Percentiles rank a stretch among this genome's conserved stretches.
Evolutionary conservation across 768 basidiomycete species (phyloP).

Genomic region (Imleria badia): DNA sequence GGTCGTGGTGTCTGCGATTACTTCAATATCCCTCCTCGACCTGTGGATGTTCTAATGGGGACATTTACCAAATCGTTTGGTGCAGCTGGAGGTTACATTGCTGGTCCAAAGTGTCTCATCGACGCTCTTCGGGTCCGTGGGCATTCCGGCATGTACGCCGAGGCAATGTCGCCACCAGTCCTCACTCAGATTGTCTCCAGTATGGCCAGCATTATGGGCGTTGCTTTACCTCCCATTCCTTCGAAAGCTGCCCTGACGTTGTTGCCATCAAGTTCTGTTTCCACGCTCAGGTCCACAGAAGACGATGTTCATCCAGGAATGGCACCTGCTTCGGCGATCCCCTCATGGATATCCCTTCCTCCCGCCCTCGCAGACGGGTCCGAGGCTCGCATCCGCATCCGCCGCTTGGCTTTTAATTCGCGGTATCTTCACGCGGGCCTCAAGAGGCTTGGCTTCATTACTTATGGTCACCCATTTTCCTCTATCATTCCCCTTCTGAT

Average conservation of each 20-base stretch:
- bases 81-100: conserved; percentile 92
- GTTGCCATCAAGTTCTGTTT: conserved; percentile 32
- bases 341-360: conserved; percentile 78
- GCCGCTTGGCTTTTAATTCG: conserved; percentile 91
- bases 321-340: conserved; percentile 62
- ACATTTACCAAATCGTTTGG: conserved; percentile 97
- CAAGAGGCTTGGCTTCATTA: conserved; percentile 93
- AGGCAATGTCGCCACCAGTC: conserved; percentile 88
- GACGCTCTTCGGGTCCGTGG: conserved; percentile 79
- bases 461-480: conserved; percentile 86
- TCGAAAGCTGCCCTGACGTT: conserved; percentile 26
- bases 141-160: conserved; percentile 83
- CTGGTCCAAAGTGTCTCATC: conserved; percentile 79
- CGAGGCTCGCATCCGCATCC: conserved; percentile 81
- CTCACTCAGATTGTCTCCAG: conserved; percentile 87
- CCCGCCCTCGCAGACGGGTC: conserved; percentile 71
- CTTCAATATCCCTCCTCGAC: conserved; percentile 78
- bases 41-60: conserved; percentile 95
- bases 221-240: conserved; percentile 42
- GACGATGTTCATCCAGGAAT: conserved; percentile 65
- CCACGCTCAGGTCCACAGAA: conserved; percentile 34
- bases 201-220: conserved; percentile 97
- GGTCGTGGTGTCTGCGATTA: conserved; percentile 97
- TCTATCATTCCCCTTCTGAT: conserved; percentile 92
- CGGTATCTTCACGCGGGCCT: conserved; percentile 88